Base-by-base conservation (phyloP, 208 protist species). In the Leishmania arabica region DNA sequence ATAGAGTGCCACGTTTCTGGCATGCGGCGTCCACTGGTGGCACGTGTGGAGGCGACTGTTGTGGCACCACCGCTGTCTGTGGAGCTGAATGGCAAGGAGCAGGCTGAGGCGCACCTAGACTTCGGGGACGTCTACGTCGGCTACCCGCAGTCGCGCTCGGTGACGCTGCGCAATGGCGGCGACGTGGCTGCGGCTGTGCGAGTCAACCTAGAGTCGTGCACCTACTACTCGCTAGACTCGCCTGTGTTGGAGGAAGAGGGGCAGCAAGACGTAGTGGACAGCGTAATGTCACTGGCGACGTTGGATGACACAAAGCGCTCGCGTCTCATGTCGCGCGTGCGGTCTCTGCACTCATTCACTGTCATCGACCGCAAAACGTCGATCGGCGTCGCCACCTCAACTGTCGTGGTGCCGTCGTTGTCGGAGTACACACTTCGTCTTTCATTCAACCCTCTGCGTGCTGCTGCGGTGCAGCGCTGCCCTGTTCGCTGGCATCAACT, bases 91-190 rank as follows among this genome's bases (percentile, higher is more conserved):
- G 73, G 75, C 17, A 88, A 91, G 71, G 62, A 51, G 17, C 88
- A 95, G 73, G 88, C 86, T 21, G 95, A 98, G 82, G 79, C 92
- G n/a, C 62, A 87, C 42, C 88, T 99, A 27, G 88, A 95, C 68
- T 99, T 98, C 84, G 96, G 92, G 19, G 80, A 93, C 40, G 91
- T 98, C 24, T 96, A 93, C 77, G 89, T 98, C 37, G 95, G 95
- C 15, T 89, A 85, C 42, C 84, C 87, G 73, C 78, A 83, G 58
- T 74, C 81, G 3, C 87, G 81, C 31, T 80, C 85, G 27, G 81
- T 99, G 47, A 83, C 84, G 27, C 79, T 99, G 69, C 82, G 76
- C 15, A 99, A 99, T 87, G 90, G 53, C 51, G 89, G 90, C 64
- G 87, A 92, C 70, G 94, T 99, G 13, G 88, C 91, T 5, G 97